Conservation (phyloP, 1,284 basidiomycete genomes). For the Cutaneotrichosporon sp. region DNA sequence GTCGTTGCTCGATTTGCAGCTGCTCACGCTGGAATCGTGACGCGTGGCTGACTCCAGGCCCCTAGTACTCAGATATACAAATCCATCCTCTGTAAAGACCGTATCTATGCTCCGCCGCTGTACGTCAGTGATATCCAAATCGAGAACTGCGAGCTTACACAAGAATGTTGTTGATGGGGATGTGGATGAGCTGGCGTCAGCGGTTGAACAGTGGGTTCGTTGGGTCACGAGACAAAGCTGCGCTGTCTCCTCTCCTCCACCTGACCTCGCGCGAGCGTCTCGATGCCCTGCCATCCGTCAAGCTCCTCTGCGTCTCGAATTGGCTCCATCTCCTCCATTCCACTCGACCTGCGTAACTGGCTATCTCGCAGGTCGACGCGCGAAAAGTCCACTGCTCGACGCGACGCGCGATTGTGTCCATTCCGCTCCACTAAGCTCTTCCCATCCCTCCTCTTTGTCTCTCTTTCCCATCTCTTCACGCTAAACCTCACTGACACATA, state of each 20-base stretch:
- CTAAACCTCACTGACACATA: too few relatives aligned
- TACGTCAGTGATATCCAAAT: constrained; percentile 6
- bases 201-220: neutral
- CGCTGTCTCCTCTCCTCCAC: too few relatives aligned
- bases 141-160: constrained; percentile 65
- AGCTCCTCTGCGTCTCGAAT: too few relatives aligned
- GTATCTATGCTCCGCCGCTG: constrained; percentile 26
- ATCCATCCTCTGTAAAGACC: constrained; percentile 18
- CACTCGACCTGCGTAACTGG: too few relatives aligned
- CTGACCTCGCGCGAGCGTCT: too few relatives aligned
- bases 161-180: constrained; percentile 93
- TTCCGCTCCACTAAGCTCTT: too few relatives aligned
- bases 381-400: neutral
- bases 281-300: too few relatives aligned
- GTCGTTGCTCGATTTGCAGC: neutral
- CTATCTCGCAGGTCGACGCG: neutral
- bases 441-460: too few relatives aligned
- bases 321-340: too few relatives aligned
- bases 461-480: too few relatives aligned
- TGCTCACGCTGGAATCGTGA: neutral
- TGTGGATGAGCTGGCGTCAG: constrained; percentile 60
- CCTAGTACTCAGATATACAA: constrained; percentile 14
- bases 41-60: neutral
- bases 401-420: too few relatives aligned
- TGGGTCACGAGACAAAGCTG: neutral